Conservation (phyloP, 2,329 filamentous ascomycete genomes). For the Pestalotiopsis sp. region DNA sequence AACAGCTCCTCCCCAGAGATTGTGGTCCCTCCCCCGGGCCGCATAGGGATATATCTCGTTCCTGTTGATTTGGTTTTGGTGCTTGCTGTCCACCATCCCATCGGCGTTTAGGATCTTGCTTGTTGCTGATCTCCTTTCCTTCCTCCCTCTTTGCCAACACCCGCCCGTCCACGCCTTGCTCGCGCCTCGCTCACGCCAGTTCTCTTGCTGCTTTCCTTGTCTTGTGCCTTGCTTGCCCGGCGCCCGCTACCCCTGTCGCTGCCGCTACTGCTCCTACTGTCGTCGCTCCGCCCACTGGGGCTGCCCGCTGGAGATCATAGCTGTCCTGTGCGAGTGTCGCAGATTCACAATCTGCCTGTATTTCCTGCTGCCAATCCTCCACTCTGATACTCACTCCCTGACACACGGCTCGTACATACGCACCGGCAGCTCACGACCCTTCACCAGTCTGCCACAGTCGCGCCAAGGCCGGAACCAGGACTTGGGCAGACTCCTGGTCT, state of each 20-base stretch:
- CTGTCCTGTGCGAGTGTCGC: slow-evolving; percentile 30
- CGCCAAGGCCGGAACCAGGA: slow-evolving; percentile 37
- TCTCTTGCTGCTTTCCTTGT: not conserved
- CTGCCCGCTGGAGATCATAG: slow-evolving; percentile 14
- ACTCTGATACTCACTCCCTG: slow-evolving; percentile 28
- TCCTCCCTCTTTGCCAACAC: not conserved
- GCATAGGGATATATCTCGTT: not conserved
- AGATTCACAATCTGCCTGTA: slow-evolving; percentile 32
- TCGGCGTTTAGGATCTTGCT: not conserved
- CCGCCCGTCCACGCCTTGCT: not conserved
- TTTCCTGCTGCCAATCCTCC: slow-evolving; percentile 32
- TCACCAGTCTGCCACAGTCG: slow-evolving; percentile 28
- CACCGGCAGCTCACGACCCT: slow-evolving; percentile 25
- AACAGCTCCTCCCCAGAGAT: slow-evolving; percentile 3
- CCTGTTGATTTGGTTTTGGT: not conserved
- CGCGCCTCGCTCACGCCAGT: not conserved
- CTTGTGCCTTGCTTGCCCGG: not conserved
- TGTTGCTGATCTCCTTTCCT: not conserved
- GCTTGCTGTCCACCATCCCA: not conserved
- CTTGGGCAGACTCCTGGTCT: slow-evolving; percentile 22
- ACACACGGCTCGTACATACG: slow-evolving; percentile 38
- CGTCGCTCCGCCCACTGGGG: not conserved
- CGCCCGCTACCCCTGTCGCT: not conserved
- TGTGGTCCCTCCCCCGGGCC: slow-evolving; percentile 3
- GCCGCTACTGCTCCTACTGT: not conserved